phyloP scores from a whole-genome alignment of 257 asterid genomes.

The Anisodus acutangulus region DNA sequence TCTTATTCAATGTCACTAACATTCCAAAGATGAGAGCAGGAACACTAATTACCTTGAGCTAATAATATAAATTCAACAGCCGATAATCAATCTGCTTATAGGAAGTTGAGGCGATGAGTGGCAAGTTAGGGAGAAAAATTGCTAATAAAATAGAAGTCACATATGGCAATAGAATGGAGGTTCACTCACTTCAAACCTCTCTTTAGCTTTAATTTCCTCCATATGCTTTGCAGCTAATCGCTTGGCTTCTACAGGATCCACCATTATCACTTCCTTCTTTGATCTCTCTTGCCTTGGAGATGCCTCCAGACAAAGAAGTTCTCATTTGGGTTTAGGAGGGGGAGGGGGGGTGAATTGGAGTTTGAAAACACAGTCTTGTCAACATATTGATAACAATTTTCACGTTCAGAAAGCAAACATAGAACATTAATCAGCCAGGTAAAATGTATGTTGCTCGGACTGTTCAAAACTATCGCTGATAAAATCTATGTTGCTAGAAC shows the following conservation, averaged over 20 bases:
- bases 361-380: too few species aligned
- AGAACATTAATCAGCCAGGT: too few species aligned
- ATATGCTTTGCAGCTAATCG: conserved; percentile 88
- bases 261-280: conserved; percentile 74
- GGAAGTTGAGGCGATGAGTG: neutral
- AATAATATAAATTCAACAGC: too few species aligned
- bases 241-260: conserved; percentile 97
- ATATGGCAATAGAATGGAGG: neutral
- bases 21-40: neutral
- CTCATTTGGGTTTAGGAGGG: neutral
- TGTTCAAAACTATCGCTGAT: too few species aligned
- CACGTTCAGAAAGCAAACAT: too few species aligned
- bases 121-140: neutral
- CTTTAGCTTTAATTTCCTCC: conserved; percentile 77
- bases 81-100: neutral
- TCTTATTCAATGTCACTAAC: neutral
- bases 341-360: too few species aligned
- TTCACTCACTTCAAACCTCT: conserved; percentile 63
- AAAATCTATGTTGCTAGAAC: too few species aligned
- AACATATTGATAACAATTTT: too few species aligned
- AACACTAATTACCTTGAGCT: neutral
- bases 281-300: conserved; percentile 48
- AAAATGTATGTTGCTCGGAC: too few species aligned
- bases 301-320: conserved; percentile 45
- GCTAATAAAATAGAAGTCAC: neutral